Percentiles rank a stretch among this genome's conserved stretches.
Evolutionary conservation across 345 rosid genomes (phyloP).

Genomic region (Brassica juncea): DNA sequence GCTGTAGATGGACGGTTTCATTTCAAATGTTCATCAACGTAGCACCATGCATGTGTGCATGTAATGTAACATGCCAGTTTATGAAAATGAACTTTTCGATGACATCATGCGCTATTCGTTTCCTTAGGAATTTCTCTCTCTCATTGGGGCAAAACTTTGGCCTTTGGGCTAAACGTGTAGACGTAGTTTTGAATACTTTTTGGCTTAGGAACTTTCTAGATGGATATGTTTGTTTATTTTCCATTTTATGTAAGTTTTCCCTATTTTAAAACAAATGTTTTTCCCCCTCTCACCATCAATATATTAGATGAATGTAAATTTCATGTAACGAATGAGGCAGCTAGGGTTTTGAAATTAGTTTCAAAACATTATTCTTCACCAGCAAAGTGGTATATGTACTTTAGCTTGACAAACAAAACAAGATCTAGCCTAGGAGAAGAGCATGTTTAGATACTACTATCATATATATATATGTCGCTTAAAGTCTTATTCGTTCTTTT

Average conservation of each 20-base stretch:
- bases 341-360: background rate
- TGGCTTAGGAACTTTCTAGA: slow-evolving; percentile 31
- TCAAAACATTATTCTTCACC: background rate
- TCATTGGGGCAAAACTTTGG: slow-evolving; percentile 28
- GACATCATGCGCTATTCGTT: slow-evolving; percentile 14
- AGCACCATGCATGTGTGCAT: slow-evolving; percentile 29
- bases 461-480: background rate
- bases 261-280: background rate
- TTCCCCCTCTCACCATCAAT: background rate
- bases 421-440: background rate
- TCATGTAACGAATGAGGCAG: background rate
- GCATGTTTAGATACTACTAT: background rate
- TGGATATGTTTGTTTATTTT: slow-evolving; percentile 12
- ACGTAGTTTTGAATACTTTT: slow-evolving; percentile 7
- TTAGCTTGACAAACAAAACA: background rate
- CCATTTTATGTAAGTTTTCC: background rate
- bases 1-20: slow-evolving; percentile 62
- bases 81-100: slow-evolving; percentile 25
- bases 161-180: slow-evolving; percentile 31
- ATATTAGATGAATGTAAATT: background rate
- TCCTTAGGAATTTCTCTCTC: slow-evolving; percentile 13
- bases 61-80: slow-evolving; percentile 17
- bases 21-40: slow-evolving; percentile 46
- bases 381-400: background rate
- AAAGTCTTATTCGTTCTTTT: background rate